Evolutionary conservation across 2,329 filamentous ascomycete species (phyloP).

Genomic region (Ascochyta fabae): DNA sequence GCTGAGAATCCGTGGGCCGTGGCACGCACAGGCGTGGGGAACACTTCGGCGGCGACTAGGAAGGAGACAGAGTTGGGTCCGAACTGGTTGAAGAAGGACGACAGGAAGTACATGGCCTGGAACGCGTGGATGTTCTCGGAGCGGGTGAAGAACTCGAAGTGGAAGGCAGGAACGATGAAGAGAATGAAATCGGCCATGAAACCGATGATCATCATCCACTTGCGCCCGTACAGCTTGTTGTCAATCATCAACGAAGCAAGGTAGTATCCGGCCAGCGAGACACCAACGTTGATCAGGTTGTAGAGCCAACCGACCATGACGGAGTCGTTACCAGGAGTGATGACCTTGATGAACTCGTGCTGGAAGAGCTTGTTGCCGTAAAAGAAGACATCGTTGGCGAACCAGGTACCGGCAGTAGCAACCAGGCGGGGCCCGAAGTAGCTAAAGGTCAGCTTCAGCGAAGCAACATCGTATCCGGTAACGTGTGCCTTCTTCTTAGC

Average conservation of each 20-base stretch:
- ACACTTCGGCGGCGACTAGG: constrained; percentile 95
- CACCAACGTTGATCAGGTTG: constrained; percentile 89
- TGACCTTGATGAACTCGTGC: constrained; percentile 83
- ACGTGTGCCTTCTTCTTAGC: constrained; percentile 87
- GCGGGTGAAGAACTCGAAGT: constrained; percentile 81
- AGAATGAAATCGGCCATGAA: constrained; percentile 93
- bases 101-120: constrained; percentile 98
- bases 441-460: constrained; percentile 76
- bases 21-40: constrained; percentile 89
- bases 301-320: constrained; percentile 90
- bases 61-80: constrained; percentile 96
- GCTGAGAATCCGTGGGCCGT: constrained; percentile 96
- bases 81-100: constrained; percentile 99
- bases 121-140: constrained; percentile 79
- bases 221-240: constrained; percentile 95
- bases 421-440: constrained; percentile 87
- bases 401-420: constrained; percentile 89
- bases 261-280: constrained; percentile 89
- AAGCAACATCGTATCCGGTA: constrained; percentile 90
- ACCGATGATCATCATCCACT: constrained; percentile 94
- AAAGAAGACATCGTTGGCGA: constrained; percentile 97
- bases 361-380: constrained; percentile 99
- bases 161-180: constrained; percentile 89
- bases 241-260: constrained; percentile 86
- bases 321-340: constrained; percentile 71